phyloP scores from a whole-genome alignment of 345 rosid species.

The Excoecaria agallocha region DNA sequence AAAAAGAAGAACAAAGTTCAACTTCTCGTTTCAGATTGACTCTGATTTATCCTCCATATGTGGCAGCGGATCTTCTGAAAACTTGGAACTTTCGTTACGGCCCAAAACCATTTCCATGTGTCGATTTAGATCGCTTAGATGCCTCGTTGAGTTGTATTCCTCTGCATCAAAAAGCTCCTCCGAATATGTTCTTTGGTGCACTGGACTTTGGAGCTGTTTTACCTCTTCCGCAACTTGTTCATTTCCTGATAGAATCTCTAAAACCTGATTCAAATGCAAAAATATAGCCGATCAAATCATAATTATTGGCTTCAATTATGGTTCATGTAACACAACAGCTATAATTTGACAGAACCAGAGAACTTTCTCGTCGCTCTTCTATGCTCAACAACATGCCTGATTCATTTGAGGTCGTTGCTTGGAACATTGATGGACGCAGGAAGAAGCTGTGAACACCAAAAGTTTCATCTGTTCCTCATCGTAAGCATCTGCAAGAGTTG shows the following conservation, averaged over 20 bases:
- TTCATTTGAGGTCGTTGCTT: slow-evolving; percentile 69
- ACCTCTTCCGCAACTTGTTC: slow-evolving; percentile 33
- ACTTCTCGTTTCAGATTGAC: background rate
- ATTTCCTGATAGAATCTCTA: slow-evolving; percentile 58
- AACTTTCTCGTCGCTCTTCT: background rate
- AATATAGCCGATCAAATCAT: background rate
- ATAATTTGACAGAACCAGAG: background rate
- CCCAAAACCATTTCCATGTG: slow-evolving; percentile 62
- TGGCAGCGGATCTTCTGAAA: background rate
- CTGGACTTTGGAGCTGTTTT: slow-evolving; percentile 29
- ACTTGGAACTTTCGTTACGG: background rate
- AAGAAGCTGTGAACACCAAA: slow-evolving; percentile 47
- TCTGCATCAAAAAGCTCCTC: slow-evolving; percentile 67
- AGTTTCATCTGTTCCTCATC: slow-evolving; percentile 50
- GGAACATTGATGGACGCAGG: slow-evolving; percentile 61
- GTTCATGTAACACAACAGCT: no score
- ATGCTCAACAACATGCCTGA: slow-evolving; percentile 57
- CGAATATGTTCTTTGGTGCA: slow-evolving; percentile 57
- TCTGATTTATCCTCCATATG: background rate
- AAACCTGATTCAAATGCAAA: slow-evolving; percentile 43
- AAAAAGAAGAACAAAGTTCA: no score
- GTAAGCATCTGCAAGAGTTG: slow-evolving; percentile 49
- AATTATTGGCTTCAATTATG: no score
- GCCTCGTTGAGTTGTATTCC: slow-evolving; percentile 68
- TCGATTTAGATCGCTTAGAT: slow-evolving; percentile 46